Percentiles rank a stretch among this genome's conserved stretches.
These are phyloP conservation scores for Trypethelium eluteriae DNA, from an alignment of 495 filamentous ascomycete species.

Conservation along the genomic window DNA sequence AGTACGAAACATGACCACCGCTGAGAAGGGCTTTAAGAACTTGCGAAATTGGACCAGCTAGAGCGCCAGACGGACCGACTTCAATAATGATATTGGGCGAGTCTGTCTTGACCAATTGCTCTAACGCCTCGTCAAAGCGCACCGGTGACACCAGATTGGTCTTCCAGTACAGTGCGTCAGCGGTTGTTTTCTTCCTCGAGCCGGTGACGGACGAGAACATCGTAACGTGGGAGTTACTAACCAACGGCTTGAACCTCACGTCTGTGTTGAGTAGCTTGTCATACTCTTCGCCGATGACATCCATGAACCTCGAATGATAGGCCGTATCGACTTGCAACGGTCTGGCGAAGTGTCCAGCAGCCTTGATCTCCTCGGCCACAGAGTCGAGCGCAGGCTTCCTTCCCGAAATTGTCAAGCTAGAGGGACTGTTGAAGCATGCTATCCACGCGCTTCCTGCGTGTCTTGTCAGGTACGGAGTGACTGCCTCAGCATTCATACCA, in stretches of 20 bases:
- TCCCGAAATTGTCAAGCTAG: slow-evolving; percentile 31
- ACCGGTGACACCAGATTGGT: slow-evolving; percentile 15
- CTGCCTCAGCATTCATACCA: neutral
- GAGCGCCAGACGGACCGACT: slow-evolving; percentile 17
- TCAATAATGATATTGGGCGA: slow-evolving; percentile 17
- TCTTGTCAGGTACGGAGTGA: neutral
- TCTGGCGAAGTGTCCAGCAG: slow-evolving; percentile 8
- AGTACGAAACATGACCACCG: neutral
- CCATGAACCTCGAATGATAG: slow-evolving; percentile 56
- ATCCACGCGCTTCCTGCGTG: neutral
- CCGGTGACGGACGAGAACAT: neutral
- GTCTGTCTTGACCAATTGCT: neutral
- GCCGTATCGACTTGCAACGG: slow-evolving; percentile 8
- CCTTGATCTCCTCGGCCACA: neutral
- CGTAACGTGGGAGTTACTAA: neutral
- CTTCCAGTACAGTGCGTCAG: slow-evolving; percentile 19
- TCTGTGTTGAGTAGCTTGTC: neutral
- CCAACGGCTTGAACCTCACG: neutral
- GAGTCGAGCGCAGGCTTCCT: slow-evolving; percentile 21
- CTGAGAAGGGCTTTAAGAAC: neutral
- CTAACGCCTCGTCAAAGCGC: neutral
- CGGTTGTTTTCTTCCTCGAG: neutral
- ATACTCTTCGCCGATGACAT: slow-evolving; percentile 17
- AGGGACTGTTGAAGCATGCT: slow-evolving; percentile 37
- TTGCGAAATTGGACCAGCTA: slow-evolving; percentile 13